Evolutionary conservation across 148 eudicot genomes (phyloP).

Genomic region (Pouteria glomerata): DNA sequence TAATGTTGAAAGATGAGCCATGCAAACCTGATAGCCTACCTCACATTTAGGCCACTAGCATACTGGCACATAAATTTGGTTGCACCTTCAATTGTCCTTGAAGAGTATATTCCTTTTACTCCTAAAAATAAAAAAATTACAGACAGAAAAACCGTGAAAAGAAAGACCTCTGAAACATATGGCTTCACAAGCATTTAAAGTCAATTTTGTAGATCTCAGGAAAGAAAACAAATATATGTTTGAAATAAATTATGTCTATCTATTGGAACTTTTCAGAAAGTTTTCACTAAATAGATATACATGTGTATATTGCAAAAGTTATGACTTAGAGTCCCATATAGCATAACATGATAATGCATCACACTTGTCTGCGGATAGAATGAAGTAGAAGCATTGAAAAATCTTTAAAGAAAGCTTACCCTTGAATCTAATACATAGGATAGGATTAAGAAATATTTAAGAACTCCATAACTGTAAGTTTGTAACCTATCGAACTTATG

Average conservation of each 20-base stretch:
- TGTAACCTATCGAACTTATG: too few relatives aligned
- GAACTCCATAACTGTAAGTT: neutral
- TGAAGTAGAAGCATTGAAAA: neutral
- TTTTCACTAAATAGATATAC: neutral
- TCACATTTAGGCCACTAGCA: conserved; percentile 30
- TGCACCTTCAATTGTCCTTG: conserved; percentile 69
- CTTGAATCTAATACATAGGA: too few relatives aligned
- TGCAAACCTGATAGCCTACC: conserved; percentile 32
- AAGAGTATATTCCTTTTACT: conserved; percentile 67
- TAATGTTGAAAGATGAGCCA: neutral
- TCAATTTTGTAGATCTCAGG: neutral
- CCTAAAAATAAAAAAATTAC: conserved; percentile 39
- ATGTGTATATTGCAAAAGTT: neutral
- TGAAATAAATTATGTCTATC: neutral
- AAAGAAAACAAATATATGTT: neutral
- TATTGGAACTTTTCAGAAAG: neutral
- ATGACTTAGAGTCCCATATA: neutral
- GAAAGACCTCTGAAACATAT: neutral
- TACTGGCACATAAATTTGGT: conserved; percentile 58
- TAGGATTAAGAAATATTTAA: neutral
- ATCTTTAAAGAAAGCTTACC: neutral
- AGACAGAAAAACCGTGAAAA: neutral
- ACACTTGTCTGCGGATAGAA: neutral
- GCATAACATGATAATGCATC: neutral
- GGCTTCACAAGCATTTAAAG: neutral